Conservation (phyloP, 1,284 basidiomycete species). For the Fomitiporia mediterranea region DNA sequence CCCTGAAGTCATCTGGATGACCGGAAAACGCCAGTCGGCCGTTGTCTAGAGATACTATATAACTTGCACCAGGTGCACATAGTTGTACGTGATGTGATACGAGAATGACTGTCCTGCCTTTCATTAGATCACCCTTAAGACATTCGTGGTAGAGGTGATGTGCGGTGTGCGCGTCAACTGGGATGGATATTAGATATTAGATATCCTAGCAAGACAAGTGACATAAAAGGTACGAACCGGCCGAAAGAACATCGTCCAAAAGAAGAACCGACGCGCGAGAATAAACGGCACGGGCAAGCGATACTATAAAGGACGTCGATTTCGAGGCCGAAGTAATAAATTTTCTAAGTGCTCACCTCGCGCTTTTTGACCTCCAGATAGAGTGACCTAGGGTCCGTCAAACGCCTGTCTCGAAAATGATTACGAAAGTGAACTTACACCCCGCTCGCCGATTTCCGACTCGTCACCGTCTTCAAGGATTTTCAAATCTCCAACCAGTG, state of each 20-base stretch:
- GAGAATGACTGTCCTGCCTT: conserved; percentile 75
- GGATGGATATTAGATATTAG: conserved; percentile 18
- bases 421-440: conserved; percentile 42
- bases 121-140: conserved; percentile 79
- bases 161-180: conserved; percentile 86
- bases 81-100: conserved; percentile 90
- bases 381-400: conserved; percentile 55
- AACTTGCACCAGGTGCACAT: conserved; percentile 63
- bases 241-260: conserved; percentile 86
- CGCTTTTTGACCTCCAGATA: conserved; percentile 95
- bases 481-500: conserved; percentile 73
- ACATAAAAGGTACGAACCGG: conserved; percentile 36
- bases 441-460: conserved; percentile 86
- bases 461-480: conserved; percentile 94
- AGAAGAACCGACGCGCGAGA: conserved; percentile 82
- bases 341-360: conserved; percentile 47
- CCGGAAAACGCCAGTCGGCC: conserved; percentile 79
- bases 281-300: conserved; percentile 90
- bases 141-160: conserved; percentile 81
- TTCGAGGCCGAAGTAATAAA: neutral
- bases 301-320: conserved; percentile 39
- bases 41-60: conserved; percentile 82
- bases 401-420: neutral
- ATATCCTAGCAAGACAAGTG: conserved; percentile 4
- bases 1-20: conserved; percentile 58